A percentile compares a stretch with the other conserved stretches of the same genome.
phyloP scores from a whole-genome alignment of 2,329 filamentous ascomycete genomes.

The Paecilomyces dactylethromorphus region DNA sequence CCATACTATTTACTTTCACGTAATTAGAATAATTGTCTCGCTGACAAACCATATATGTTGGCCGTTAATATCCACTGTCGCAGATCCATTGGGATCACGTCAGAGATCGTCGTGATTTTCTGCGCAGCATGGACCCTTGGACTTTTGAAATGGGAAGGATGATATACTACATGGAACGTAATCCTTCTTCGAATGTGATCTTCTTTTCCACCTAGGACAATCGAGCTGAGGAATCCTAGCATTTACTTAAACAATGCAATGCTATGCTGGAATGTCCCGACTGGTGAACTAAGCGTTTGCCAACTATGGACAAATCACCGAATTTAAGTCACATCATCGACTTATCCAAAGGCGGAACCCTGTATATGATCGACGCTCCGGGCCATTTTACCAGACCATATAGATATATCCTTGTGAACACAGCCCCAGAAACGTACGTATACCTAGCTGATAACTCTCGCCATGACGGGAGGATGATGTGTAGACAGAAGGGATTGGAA shows the following conservation, averaged over 20 bases:
- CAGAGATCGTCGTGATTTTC: conserved; percentile 34
- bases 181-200: conserved; percentile 19
- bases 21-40: conserved; percentile 13
- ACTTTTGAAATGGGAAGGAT: conserved; percentile 11
- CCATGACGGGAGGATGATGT: conserved; percentile 23
- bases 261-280: conserved; percentile 2
- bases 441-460: conserved; percentile 27
- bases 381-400: conserved; percentile 17
- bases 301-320: conserved; percentile 13
- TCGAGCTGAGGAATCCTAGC: conserved; percentile 15
- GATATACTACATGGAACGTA: conserved; percentile 13
- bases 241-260: neutral
- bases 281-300: conserved; percentile 6
- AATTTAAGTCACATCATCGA: conserved; percentile 16
- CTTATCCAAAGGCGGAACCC: conserved; percentile 20
- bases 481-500: conserved; percentile 21
- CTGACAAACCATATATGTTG: neutral
- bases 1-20: conserved; percentile 36
- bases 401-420: conserved; percentile 22
- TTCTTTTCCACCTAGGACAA: conserved; percentile 15
- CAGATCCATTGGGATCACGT: conserved; percentile 39
- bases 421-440: conserved; percentile 8
- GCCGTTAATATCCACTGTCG: conserved; percentile 8
- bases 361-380: conserved; percentile 23
- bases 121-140: conserved; percentile 18